These are phyloP conservation scores for Septoria petroselini DNA, from an alignment of 2,329 filamentous ascomycete genomes.

Conservation along the genomic window DNA sequence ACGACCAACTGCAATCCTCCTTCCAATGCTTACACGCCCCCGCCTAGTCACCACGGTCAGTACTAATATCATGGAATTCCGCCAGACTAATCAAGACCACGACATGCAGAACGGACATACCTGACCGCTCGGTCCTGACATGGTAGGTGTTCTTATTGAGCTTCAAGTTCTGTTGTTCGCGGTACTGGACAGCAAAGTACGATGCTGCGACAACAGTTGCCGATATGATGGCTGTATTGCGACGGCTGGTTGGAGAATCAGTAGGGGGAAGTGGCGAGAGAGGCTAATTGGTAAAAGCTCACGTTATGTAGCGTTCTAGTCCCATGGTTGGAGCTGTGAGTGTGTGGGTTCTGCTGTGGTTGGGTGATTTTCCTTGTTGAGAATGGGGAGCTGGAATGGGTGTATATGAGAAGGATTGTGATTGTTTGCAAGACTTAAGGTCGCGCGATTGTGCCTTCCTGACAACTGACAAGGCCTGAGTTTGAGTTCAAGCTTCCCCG, in stretches of 20 bases:
- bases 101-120: constrained; percentile 8
- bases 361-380: no score
- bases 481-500: no score
- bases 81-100: background rate
- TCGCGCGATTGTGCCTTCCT: no score
- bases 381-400: background rate
- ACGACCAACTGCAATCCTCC: no score
- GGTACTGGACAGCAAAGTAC: constrained; percentile 11
- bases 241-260: constrained; percentile 1
- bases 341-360: no score
- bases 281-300: background rate
- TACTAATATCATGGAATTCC: no score
- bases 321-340: constrained; percentile 6
- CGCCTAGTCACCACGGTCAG: background rate
- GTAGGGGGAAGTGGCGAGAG: background rate
- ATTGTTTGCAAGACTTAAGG: no score
- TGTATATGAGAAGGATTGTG: no score
- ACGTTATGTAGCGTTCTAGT: constrained; percentile 16
- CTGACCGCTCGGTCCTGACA: constrained; percentile 16
- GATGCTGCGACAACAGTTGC: constrained; percentile 10
- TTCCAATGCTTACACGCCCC: background rate
- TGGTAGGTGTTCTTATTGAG: constrained; percentile 16
- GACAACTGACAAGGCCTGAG: no score
- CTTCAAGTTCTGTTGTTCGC: constrained; percentile 14
- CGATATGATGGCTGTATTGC: constrained; percentile 13